Base-by-base conservation (phyloP, 2,329 filamentous ascomycete species). In the Pezicula carpinea region DNA sequence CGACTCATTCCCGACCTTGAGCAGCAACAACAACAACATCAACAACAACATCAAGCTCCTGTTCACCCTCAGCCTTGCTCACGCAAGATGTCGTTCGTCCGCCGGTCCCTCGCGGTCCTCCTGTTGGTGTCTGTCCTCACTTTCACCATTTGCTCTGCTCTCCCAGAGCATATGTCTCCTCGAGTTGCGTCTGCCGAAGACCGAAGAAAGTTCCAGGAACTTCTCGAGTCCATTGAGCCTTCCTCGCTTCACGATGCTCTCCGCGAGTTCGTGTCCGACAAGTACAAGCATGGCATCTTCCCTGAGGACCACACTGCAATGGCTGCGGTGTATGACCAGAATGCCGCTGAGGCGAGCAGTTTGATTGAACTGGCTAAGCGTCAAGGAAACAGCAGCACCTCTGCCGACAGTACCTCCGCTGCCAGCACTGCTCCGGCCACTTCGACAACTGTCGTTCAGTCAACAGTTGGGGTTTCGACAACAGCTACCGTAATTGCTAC, bases 201-300 rank as follows among this genome's bases (percentile, higher is more conserved):
- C 48, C 45, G 58, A 60, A 36, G 57, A 56, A 40, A 66, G 15
- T 78, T 84, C 66, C 71, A 76, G 53, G 72, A 79, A 49, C 64
- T 82, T 46, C 66, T 84, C 45, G 70, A 75, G 51, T 71, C 72
- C 19, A 68, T 83, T 47, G 78, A 82, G 18, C 74, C 75, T 46
- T 72, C 79, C 41, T 74, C 78, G 35, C 69, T 91, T 45, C 83
- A 88, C 63, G 75, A 77, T 39, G 77, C 86, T 44, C 72, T 90
- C 26, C 82, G 87, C 63, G 70, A 74, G 51, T 75, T 82, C 57
- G 71, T 83, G 45, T 76, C 79, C 39, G 73, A 75, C 40, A 78
- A 79, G 59, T 88, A 83, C 66, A 76, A 81, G 61, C 77, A 87
- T 60, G 85, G 84, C 49, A 75, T 87, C 47, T 87, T 83, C 63